Percentiles rank a stretch among this genome's conserved stretches.
These are phyloP conservation scores for Phytophthora ramorum DNA, from an alignment of 352 stramenopile genomes.

Conservation along the genomic window DNA sequence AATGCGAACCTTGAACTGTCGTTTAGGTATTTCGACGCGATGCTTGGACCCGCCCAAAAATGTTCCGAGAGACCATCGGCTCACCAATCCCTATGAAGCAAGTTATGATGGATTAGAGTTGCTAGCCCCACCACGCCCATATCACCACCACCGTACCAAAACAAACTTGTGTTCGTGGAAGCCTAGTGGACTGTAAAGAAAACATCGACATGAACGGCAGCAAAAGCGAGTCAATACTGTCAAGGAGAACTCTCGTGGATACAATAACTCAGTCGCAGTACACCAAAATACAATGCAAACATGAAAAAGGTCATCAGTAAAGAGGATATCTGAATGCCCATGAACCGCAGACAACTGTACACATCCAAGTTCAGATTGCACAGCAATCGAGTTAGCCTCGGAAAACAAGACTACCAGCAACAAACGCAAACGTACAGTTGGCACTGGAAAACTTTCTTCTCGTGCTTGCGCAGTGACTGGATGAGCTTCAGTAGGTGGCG, in stretches of 20 bases:
- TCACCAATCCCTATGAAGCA: slow-evolving; percentile 46
- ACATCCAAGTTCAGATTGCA: neutral
- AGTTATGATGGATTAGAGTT: neutral
- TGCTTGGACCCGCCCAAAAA: slow-evolving; percentile 63
- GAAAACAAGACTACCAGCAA: slow-evolving; percentile 3
- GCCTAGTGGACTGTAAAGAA: slow-evolving; percentile 47
- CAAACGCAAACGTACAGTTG: slow-evolving; percentile 51
- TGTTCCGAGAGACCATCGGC: slow-evolving; percentile 67
- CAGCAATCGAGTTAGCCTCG: neutral
- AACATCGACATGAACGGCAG: slow-evolving; percentile 11
- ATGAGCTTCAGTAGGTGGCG: slow-evolving; percentile 83
- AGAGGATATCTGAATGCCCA: slow-evolving; percentile 69
- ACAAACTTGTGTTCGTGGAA: slow-evolving; percentile 84
- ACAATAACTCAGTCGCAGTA: neutral
- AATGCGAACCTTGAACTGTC: slow-evolving; percentile 70
- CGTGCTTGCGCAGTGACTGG: slow-evolving; percentile 77
- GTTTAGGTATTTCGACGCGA: slow-evolving; percentile 57
- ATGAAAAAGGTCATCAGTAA: slow-evolving; percentile 8
- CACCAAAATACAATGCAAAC: slow-evolving; percentile 7
- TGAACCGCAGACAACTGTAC: slow-evolving; percentile 63
- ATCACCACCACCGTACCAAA: slow-evolving; percentile 35
- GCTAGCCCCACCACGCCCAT: neutral
- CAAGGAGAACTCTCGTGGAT: slow-evolving; percentile 23
- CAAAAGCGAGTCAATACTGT: slow-evolving; percentile 22
- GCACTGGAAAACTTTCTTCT: slow-evolving; percentile 71